Conservation (phyloP, 1,284 basidiomycete species). For the Rhodotorula sp. region DNA sequence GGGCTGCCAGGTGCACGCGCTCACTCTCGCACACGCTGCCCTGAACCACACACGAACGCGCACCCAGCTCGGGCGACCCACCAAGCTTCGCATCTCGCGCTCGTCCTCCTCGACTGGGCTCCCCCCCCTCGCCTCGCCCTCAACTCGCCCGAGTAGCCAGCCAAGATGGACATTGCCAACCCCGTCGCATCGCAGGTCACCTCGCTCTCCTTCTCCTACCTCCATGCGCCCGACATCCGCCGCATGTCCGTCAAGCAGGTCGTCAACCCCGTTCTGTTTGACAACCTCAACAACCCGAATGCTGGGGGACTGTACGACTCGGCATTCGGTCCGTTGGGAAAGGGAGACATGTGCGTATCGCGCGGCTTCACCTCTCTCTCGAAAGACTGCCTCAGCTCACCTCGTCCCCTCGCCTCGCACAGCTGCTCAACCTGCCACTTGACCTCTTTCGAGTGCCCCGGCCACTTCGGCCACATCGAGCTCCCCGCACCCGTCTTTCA, state of each 20-base stretch:
- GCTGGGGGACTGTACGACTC: conserved; percentile 93
- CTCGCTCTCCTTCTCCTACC: conserved; percentile 90
- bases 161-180: conserved; percentile 84
- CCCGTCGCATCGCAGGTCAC: conserved; percentile 80
- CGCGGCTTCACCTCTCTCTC: neutral
- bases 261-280: conserved; percentile 86
- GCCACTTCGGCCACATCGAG: conserved; percentile 99
- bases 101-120: no score
- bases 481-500: conserved; percentile 94
- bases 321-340: conserved; percentile 83
- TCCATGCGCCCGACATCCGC: conserved; percentile 84
- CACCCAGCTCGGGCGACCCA: neutral
- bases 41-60: conserved; percentile 18
- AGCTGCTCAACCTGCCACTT: conserved; percentile 93
- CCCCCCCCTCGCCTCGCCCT: neutral
- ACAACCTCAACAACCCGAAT: conserved; percentile 90
- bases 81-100: neutral
- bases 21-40: no score
- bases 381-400: neutral
- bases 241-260: conserved; percentile 96
- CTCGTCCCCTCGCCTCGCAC: neutral
- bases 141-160: neutral
- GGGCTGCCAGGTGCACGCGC: no score
- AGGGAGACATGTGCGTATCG: conserved; percentile 72
- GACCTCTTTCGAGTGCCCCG: conserved; percentile 90